Conservation (phyloP, 345 rosid species). For the Salix exigua region DNA sequence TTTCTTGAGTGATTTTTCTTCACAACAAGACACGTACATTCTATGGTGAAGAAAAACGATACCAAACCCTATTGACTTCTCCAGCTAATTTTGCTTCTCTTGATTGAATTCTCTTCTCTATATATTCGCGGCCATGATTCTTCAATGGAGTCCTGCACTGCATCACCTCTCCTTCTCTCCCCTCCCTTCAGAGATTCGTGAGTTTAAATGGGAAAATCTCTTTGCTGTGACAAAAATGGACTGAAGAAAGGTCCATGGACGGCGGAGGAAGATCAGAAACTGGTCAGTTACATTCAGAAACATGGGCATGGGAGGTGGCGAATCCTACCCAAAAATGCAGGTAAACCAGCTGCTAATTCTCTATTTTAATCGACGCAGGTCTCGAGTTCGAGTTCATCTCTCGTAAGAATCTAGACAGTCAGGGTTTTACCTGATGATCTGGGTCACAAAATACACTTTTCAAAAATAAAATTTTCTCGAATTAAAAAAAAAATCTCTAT, state of each 20-base stretch:
- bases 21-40: conserved; percentile 38
- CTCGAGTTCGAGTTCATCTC: too few species aligned
- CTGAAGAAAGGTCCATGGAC: conserved; percentile 94
- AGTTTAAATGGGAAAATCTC: conserved; percentile 47
- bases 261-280: conserved; percentile 72
- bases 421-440: too few species aligned
- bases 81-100: conserved; percentile 8
- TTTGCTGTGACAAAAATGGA: conserved; percentile 45
- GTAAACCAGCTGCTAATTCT: conserved; percentile 19
- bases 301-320: conserved; percentile 89
- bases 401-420: too few species aligned
- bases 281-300: conserved; percentile 53
- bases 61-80: conserved; percentile 68
- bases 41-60: conserved; percentile 48
- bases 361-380: background rate
- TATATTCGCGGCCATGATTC: conserved; percentile 10
- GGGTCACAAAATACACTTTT: too few species aligned
- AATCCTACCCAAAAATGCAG: conserved; percentile 73
- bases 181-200: background rate
- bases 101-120: conserved; percentile 2
- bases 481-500: too few species aligned
- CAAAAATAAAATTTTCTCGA: too few species aligned
- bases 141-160: background rate
- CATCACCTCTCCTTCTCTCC: background rate
- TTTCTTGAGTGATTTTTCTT: conserved; percentile 7